phyloP scores from a whole-genome alignment of 305 asterid species.

The Caryopteris hybrid region DNA sequence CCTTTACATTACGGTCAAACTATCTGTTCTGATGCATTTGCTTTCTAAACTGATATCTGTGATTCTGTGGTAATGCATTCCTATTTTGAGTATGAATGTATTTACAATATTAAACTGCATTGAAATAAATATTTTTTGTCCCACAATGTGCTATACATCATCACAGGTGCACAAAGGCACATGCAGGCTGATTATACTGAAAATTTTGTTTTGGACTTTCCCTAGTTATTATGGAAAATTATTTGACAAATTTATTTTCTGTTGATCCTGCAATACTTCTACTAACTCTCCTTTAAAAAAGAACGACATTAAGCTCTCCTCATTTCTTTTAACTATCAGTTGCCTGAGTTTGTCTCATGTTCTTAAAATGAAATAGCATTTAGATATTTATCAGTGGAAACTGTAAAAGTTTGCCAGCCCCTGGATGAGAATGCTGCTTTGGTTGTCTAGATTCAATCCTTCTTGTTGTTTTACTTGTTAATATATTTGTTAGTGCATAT shows the following conservation, averaged over 20 bases:
- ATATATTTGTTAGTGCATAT: constrained; percentile 8
- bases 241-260: background rate
- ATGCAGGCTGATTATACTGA: background rate
- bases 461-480: constrained; percentile 2
- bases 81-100: background rate
- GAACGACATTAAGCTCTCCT: background rate
- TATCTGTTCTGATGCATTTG: background rate
- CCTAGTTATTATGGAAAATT: background rate
- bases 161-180: background rate
- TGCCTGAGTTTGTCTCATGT: constrained; percentile 5
- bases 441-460: background rate
- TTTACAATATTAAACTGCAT: background rate
- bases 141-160: background rate
- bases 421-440: background rate
- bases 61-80: background rate
- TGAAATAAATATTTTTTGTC: background rate
- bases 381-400: constrained; percentile 8
- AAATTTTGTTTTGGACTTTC: background rate
- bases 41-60: background rate
- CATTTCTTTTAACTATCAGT: background rate
- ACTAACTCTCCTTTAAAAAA: background rate
- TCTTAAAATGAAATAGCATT: background rate
- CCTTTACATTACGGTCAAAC: background rate
- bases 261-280: background rate
- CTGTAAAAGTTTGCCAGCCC: background rate